A percentile compares a stretch with the other conserved stretches of the same genome.
These are phyloP conservation scores for Rhinocladiella mackenziei DNA, from an alignment of 2,329 filamentous ascomycete species.

Conservation along the genomic window DNA sequence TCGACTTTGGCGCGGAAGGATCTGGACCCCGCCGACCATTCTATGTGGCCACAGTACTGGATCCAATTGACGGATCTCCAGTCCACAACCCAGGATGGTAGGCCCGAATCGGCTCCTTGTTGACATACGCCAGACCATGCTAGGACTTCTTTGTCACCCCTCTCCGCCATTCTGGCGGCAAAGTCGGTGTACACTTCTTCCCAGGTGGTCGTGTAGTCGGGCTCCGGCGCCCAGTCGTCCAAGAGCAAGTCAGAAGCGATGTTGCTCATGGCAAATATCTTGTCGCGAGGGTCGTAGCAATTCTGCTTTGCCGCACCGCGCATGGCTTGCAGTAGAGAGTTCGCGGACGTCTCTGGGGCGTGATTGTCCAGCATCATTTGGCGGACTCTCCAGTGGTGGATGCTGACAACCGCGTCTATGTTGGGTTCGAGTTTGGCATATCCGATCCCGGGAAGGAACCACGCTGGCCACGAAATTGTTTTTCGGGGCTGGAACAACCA, in stretches of 20 bases:
- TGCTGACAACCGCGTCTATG: constrained; percentile 6
- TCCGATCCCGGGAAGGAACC: constrained; percentile 10
- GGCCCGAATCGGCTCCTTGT: constrained; percentile 5
- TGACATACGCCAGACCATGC: constrained; percentile 9
- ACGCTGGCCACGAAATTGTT: constrained; percentile 17
- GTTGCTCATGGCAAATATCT: constrained; percentile 16
- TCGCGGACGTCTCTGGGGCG: neutral
- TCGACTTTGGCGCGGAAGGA: constrained; percentile 8
- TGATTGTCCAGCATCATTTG: constrained; percentile 4
- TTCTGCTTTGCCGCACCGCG: constrained; percentile 8
- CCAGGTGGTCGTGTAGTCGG: constrained; percentile 15
- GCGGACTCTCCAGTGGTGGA: constrained; percentile 10
- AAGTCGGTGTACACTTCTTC: constrained; percentile 16
- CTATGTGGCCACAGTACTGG: constrained; percentile 5
- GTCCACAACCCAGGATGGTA: constrained; percentile 16
- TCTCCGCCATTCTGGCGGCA: constrained; percentile 10
- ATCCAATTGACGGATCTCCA: constrained; percentile 10
- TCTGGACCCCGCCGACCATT: constrained; percentile 11
- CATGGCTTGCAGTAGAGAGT: constrained; percentile 3
- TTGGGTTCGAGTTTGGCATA: constrained; percentile 13
- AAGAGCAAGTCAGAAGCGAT: constrained; percentile 13
- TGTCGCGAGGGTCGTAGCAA: constrained; percentile 18
- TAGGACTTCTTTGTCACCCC: constrained; percentile 2
- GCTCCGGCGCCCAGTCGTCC: constrained; percentile 12
- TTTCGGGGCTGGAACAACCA: constrained; percentile 10